Evolutionary conservation across 768 basidiomycete genomes (phyloP), one percentile per base, ranked within the genome.

Genomic region (Solioccasus polychromus): DNA sequence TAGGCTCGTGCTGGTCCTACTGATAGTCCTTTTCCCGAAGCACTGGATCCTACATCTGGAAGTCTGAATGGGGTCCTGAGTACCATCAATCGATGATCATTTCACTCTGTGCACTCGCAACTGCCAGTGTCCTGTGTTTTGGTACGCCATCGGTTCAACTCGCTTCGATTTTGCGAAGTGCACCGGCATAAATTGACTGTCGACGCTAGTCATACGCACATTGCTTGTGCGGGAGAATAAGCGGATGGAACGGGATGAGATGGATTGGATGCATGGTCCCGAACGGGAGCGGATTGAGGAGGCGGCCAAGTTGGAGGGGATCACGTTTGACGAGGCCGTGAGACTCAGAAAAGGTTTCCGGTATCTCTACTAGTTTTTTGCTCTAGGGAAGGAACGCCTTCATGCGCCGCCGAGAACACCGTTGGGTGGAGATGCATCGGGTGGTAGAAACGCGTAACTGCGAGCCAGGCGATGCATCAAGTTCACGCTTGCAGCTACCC

Each of bases 61-160:
- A 78, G 52, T 57, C 75, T 4, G 60, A 65, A 17, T 85, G 82
- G 82, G 69, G 78, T 2, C 83, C 81, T 0, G 53, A 71, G 47
- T 85, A 84, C 50, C 80, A 81, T 44, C 78, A 68, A 39, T 80
- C 80, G 2, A 80, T 84, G 80, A 70, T 69, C 30, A 81, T 84
- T 39, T 70, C 68, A 2, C 54, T 72, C 3, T 62, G 60, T n/a
- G 59, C 67, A 1, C 58, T 75, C n/a, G 55, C 40, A 4, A 48
- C 71, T 7, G 60, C 66, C 20, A 60, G 60, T 9, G 36, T 60
- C 1, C 66, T 77, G 15, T 54, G 69, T 12, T 47, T 72, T 18
- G 60, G 74, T 76, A 42, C 23, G 47, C n/a, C n/a, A n/a, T n/a
- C n/a, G n/a, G n/a, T n/a, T n/a, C n/a, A n/a, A n/a, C n/a, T n/a